A percentile compares a stretch with the other conserved stretches of the same genome.
phyloP scores from a whole-genome alignment of 1,284 basidiomycete species.

The Moniliophthora roreri region DNA sequence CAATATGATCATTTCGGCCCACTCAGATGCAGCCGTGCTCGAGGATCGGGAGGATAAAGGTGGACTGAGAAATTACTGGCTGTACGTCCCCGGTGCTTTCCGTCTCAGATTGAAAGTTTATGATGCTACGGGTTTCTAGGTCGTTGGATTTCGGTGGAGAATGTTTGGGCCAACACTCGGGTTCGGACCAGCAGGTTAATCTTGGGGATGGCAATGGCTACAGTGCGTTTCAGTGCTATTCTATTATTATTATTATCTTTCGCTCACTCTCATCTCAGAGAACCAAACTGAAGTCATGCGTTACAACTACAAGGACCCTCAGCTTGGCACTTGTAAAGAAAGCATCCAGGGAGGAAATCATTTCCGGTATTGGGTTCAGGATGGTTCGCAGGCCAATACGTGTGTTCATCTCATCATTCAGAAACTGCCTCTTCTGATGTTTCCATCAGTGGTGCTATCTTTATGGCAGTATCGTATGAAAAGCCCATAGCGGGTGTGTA shows the following conservation, averaged over 20 bases:
- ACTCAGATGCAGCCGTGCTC: slow-evolving; percentile 76
- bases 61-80: slow-evolving; percentile 77
- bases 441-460: slow-evolving; percentile 66
- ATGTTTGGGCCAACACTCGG: slow-evolving; percentile 82
- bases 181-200: slow-evolving; percentile 71
- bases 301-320: slow-evolving; percentile 77
- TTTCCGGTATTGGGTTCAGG: slow-evolving; percentile 88
- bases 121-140: slow-evolving; percentile 22
- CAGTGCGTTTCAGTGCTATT: slow-evolving; percentile 38
- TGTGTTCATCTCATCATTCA: slow-evolving; percentile 23
- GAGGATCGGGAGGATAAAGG: slow-evolving; percentile 61
- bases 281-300: slow-evolving; percentile 80
- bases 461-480: slow-evolving; percentile 83
- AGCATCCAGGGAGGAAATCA: slow-evolving; percentile 89
- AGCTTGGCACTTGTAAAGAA: slow-evolving; percentile 81
- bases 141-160: slow-evolving; percentile 68
- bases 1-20: slow-evolving; percentile 83
- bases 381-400: slow-evolving; percentile 61
- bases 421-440: slow-evolving; percentile 3
- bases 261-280: slow-evolving; percentile 36
- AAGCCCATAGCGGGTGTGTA: slow-evolving; percentile 54
- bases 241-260: neutral
- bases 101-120: neutral
- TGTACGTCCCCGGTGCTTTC: slow-evolving; percentile 30
- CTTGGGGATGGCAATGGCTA: slow-evolving; percentile 83